These are phyloP conservation scores for Fusarium brachygibbosum DNA, from an alignment of 2,329 filamentous ascomycete species.

Conservation along the genomic window DNA sequence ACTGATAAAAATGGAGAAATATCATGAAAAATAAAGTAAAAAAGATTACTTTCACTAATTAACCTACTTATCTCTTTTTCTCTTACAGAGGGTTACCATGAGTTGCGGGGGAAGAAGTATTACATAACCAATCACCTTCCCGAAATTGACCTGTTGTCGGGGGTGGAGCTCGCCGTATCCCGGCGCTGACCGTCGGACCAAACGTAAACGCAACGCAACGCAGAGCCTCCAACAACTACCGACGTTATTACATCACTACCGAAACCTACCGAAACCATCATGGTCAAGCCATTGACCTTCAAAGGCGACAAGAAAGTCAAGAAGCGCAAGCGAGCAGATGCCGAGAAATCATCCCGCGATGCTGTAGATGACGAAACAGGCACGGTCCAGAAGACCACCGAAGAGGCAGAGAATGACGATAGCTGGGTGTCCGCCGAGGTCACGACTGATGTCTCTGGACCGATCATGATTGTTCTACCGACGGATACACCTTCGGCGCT, in stretches of 20 bases:
- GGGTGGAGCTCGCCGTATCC: conserved; percentile 54
- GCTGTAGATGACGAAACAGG: conserved; percentile 26
- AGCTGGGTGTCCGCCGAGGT: conserved; percentile 91
- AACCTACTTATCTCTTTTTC: conserved; percentile 12
- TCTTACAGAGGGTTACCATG: conserved; percentile 14
- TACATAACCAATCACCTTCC: conserved; percentile 48
- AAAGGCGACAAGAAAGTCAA: conserved; percentile 97
- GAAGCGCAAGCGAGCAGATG: conserved; percentile 83
- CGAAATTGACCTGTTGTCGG: conserved; percentile 10
- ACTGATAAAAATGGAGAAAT: neutral
- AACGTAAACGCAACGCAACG: neutral
- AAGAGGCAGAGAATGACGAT: conserved; percentile 74
- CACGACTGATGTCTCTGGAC: conserved; percentile 81
- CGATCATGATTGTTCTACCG: conserved; percentile 85
- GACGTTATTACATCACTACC: conserved; percentile 1
- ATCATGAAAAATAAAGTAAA: neutral
- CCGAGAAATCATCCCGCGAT: conserved; percentile 58
- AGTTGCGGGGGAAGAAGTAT: conserved; percentile 39
- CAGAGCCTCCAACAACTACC: conserved; percentile 23
- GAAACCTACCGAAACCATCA: conserved; percentile 52
- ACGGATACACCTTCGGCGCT: conserved; percentile 80
- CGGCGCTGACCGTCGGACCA: conserved; percentile 34
- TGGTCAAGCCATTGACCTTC: conserved; percentile 93
- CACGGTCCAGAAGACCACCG: conserved; percentile 43
- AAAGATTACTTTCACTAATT: neutral